Base-by-base conservation (phyloP, 2,329 filamentous ascomycete species). In the Neopestalotiopsis clavispora region DNA sequence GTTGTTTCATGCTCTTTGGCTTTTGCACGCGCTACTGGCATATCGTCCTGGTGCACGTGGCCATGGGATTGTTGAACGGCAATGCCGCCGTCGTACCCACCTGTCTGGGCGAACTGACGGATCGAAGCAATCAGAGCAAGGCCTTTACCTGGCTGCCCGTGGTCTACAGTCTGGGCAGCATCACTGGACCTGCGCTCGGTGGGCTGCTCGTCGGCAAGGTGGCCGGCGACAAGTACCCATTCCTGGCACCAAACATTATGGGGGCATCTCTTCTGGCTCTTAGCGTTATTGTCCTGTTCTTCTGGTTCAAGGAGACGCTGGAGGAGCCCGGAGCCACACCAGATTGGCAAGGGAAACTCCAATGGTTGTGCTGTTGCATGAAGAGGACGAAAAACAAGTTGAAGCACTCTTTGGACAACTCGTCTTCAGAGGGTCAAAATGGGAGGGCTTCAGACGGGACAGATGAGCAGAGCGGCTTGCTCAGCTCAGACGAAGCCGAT, bases 131-230 rank as follows among this genome's bases (percentile, higher is more conserved):
- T 79, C 96, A 99, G 84, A 96, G 94, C 76, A 88, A 89, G 66
- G 96, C 94, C 0, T 99, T 99, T 75, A 96, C 93, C 1, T 99
- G 97, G 83, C 84, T 99, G 57, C 96, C 96, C 0, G 92, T 98
- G 52, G 91, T 98, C n/a, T 99, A 99, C 80, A 95, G 95, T 4
- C 85, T 99, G 42, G 96, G 96, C 20, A 94, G 93, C 58, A 97
- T 99, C 70, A 96, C 95, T 0, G 96, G 96, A 0, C 96, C 96
- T 0, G 90, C 97, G 1, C 82, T 98, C n/a, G 96, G 96, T 14
- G 96, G 96, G 0, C 79, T 98, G 56, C 81, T 98, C 67, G 92
- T 97, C 0, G 88, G 91, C 59, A 86, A 85, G 61, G 77, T 89
- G 34, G 86, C 88, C 4, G 78, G 80, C 1, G 87, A 88, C 62